phyloP scores from a whole-genome alignment of 257 asterid genomes.

The Prunella vulgaris region DNA sequence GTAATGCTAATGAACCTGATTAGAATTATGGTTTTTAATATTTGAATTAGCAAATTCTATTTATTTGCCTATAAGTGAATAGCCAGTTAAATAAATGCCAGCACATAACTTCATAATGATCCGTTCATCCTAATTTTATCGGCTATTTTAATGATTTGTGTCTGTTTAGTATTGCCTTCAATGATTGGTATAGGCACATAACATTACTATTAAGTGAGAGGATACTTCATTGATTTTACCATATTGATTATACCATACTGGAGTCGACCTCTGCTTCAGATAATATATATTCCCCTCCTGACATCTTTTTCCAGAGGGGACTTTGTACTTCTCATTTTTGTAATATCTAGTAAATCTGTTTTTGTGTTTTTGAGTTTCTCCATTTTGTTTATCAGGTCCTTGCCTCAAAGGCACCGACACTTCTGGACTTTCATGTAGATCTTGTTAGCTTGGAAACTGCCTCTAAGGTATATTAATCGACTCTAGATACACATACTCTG shows the following conservation, averaged over 20 bases:
- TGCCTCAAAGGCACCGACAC: constrained; percentile 66
- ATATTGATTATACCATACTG: not conserved
- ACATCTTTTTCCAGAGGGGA: not conserved
- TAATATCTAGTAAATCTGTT: constrained; percentile 3
- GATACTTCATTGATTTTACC: not conserved
- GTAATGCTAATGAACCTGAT: not conserved
- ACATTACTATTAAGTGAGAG: not conserved
- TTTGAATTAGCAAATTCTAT: constrained; percentile 6
- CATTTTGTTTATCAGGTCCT: constrained; percentile 56
- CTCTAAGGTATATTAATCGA: constrained; percentile 60
- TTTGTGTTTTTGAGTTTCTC: not conserved
- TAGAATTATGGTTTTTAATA: not conserved
- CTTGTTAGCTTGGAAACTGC: constrained; percentile 85
- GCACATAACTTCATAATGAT: not conserved
- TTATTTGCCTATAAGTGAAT: not conserved
- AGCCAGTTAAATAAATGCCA: not conserved
- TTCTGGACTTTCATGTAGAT: constrained; percentile 67
- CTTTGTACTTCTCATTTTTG: not conserved
- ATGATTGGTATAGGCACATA: not conserved
- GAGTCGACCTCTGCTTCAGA: not conserved
- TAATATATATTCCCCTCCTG: not conserved
- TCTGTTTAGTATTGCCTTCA: not conserved
- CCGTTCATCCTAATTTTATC: not conserved
- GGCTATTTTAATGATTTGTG: not conserved
- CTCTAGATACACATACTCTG: constrained; percentile 7